Percentiles rank a stretch among this genome's conserved stretches.
These are phyloP conservation scores for Yamadazyma jaroonii DNA, from an alignment of 1,139 yeast species.

Conservation along the genomic window DNA sequence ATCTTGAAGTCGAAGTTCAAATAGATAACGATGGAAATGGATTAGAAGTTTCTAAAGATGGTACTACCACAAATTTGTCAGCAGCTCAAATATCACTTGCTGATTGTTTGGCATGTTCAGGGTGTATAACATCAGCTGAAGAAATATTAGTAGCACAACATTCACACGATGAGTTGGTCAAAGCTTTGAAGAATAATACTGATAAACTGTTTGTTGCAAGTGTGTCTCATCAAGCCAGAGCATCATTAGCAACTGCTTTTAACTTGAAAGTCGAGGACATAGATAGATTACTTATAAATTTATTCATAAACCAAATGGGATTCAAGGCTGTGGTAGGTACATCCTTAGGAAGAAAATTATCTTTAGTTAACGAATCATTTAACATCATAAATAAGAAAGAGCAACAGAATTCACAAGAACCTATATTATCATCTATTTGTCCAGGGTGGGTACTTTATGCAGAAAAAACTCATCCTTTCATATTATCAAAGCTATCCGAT, in stretches of 20 bases:
- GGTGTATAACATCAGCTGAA: slow-evolving; percentile 96
- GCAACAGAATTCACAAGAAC: slow-evolving; percentile 25
- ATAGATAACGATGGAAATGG: slow-evolving; percentile 66
- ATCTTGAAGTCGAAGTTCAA: slow-evolving; percentile 57
- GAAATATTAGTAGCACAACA: slow-evolving; percentile 89
- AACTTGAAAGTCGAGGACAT: slow-evolving; percentile 49
- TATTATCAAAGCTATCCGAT: slow-evolving; percentile 58
- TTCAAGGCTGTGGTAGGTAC: slow-evolving; percentile 80
- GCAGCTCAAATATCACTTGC: slow-evolving; percentile 88
- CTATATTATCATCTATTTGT: slow-evolving; percentile 66
- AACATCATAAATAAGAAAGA: slow-evolving; percentile 37
- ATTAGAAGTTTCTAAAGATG: slow-evolving; percentile 65
- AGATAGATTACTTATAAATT: slow-evolving; percentile 58
- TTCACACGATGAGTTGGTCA: slow-evolving; percentile 74
- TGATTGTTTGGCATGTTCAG: slow-evolving; percentile 96
- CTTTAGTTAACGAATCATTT: slow-evolving; percentile 59
- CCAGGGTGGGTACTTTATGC: slow-evolving; percentile 98
- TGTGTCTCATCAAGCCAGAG: slow-evolving; percentile 82
- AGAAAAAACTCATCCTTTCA: slow-evolving; percentile 89
- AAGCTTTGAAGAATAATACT: slow-evolving; percentile 40
- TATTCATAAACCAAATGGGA: slow-evolving; percentile 62
- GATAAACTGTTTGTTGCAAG: slow-evolving; percentile 62
- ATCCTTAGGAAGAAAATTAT: slow-evolving; percentile 72
- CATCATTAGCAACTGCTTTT: slow-evolving; percentile 74
- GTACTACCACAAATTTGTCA: slow-evolving; percentile 48